Evolutionary conservation across 176 grass and related monocot species (phyloP).

Genomic region (Triticum aestivum): IWGSC_CS_RefSeq_v2.1 NC_057803.1:513479322-513479821

Average conservation of each 20-base stretch:
- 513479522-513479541: background rate
- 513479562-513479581: background rate
- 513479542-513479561: background rate
- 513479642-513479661: background rate
- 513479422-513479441: background rate
- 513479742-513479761: constrained; percentile 8
- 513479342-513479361: background rate
- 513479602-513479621: background rate
- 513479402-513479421: background rate
- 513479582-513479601: background rate
- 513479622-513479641: background rate
- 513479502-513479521: background rate
- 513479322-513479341: background rate
- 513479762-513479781: background rate
- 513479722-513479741: background rate
- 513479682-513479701: background rate
- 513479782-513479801: background rate
- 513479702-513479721: background rate
- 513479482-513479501: background rate
- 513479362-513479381: background rate
- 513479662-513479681: background rate
- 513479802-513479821: background rate
- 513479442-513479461: background rate
- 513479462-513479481: background rate
- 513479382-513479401: constrained; percentile 3